A percentile compares a stretch with the other conserved stretches of the same genome.
These are phyloP conservation scores for Corylus americana DNA, from an alignment of 306 rosid genomes.

Conservation along the genomic window DNA sequence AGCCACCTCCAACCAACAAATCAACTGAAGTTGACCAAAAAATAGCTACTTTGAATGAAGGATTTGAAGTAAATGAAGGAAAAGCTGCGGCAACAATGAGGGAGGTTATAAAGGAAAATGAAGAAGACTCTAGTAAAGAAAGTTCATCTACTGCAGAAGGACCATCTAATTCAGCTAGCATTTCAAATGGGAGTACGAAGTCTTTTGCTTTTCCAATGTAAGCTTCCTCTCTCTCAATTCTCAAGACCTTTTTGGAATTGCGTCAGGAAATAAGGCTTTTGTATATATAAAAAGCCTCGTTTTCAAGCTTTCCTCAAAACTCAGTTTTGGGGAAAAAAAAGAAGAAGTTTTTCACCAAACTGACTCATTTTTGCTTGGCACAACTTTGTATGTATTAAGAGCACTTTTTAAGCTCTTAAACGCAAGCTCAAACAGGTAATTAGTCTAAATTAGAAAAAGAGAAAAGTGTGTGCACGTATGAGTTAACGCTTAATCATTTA, in stretches of 20 bases:
- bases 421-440: too few species aligned
- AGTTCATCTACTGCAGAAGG: not conserved
- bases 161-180: conserved; percentile 11
- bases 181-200: conserved; percentile 46
- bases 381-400: too few species aligned
- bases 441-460: not conserved
- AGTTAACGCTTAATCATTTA: not conserved
- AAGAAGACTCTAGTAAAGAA: conserved; percentile 16
- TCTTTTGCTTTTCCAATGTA: conserved; percentile 80
- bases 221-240: conserved; percentile 25
- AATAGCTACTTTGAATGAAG: conserved; percentile 23
- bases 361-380: too few species aligned
- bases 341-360: too few species aligned
- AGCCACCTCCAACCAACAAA: conserved; percentile 26
- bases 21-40: conserved; percentile 35
- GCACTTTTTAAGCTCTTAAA: too few species aligned
- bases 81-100: conserved; percentile 77
- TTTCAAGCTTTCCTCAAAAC: too few species aligned
- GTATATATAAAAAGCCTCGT: too few species aligned
- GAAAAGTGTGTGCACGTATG: not conserved
- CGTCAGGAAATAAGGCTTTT: too few species aligned
- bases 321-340: too few species aligned
- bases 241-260: not conserved
- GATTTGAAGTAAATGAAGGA: conserved; percentile 41
- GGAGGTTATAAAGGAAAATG: conserved; percentile 69